Percentiles rank a stretch among this genome's conserved stretches.
Evolutionary conservation across 2,329 filamentous ascomycete species (phyloP).

Genomic region (Sporothrix sp.): DNA sequence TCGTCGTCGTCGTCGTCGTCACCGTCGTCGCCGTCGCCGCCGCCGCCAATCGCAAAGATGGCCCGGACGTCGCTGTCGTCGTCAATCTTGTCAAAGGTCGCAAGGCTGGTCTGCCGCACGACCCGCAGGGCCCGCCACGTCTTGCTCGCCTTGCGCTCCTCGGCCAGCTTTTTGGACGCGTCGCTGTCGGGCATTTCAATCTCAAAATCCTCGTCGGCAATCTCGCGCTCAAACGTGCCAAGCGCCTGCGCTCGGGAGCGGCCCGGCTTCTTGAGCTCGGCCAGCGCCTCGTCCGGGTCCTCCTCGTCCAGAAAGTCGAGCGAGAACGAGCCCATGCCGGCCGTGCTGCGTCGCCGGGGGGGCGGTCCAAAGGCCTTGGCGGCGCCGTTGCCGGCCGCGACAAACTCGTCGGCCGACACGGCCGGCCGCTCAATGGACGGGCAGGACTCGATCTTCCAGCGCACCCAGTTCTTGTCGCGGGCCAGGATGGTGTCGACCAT

Average conservation of each 20-base stretch:
- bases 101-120: conserved; percentile 62
- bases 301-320: conserved; percentile 68
- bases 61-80: conserved; percentile 60
- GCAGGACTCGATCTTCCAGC: conserved; percentile 95
- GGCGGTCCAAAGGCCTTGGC: conserved; percentile 60
- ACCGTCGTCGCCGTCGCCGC: conserved; percentile 57
- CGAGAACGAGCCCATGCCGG: conserved; percentile 60
- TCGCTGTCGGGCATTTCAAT: conserved; percentile 67
- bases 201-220: conserved; percentile 74
- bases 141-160: conserved; percentile 74
- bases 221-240: conserved; percentile 60
- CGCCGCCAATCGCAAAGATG: conserved; percentile 57
- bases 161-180: conserved; percentile 43
- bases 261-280: conserved; percentile 55
- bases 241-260: conserved; percentile 62
- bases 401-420: conserved; percentile 58
- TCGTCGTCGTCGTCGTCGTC: conserved; percentile 59
- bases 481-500: conserved; percentile 96
- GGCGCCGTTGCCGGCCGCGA: conserved; percentile 57
- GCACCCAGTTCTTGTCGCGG: conserved; percentile 96
- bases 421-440: conserved; percentile 71
- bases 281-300: conserved; percentile 49
- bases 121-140: conserved; percentile 83
- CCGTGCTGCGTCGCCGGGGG: conserved; percentile 60
- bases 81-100: conserved; percentile 78